A percentile compares a stretch with the other conserved stretches of the same genome.
Conservation (phyloP, 2,329 filamentous ascomycete genomes). For the Fusarium haematococcum region DNA sequence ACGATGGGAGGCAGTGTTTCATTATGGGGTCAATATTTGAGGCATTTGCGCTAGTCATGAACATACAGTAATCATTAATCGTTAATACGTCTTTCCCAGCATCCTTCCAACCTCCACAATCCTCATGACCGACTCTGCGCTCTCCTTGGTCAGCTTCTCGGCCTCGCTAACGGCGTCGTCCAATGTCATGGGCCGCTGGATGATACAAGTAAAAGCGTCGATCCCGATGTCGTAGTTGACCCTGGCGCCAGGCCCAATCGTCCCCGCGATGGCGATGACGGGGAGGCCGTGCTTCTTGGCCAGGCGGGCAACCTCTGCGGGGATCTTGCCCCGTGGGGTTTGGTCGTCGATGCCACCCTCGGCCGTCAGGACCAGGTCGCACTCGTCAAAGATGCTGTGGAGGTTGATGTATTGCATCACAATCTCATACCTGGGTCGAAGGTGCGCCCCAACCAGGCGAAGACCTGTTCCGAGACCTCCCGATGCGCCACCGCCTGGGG, state of each 20-base stretch:
- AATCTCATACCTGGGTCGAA: slow-evolving; percentile 61
- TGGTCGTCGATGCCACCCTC: slow-evolving; percentile 65
- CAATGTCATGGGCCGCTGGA: slow-evolving; percentile 48
- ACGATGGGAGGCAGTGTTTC: not conserved
- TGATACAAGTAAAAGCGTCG: slow-evolving; percentile 50
- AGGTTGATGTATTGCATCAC: slow-evolving; percentile 64
- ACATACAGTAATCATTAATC: slow-evolving; percentile 5
- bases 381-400: slow-evolving; percentile 58
- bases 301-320: slow-evolving; percentile 62
- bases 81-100: slow-evolving; percentile 33
- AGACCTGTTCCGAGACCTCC: slow-evolving; percentile 65
- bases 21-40: not conserved
- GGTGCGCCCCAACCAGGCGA: slow-evolving; percentile 57
- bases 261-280: slow-evolving; percentile 56
- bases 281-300: slow-evolving; percentile 59
- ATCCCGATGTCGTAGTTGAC: slow-evolving; percentile 51
- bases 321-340: slow-evolving; percentile 64
- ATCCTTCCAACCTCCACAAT: slow-evolving; percentile 48
- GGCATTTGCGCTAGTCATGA: slow-evolving; percentile 10
- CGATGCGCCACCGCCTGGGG: slow-evolving; percentile 63
- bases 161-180: slow-evolving; percentile 48
- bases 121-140: slow-evolving; percentile 50
- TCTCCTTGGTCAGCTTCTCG: slow-evolving; percentile 48
- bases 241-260: slow-evolving; percentile 49
- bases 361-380: slow-evolving; percentile 64